Percentiles rank a stretch among this genome's conserved stretches.
Conservation (phyloP, 768 basidiomycete species). For the Sarcodon sp. region DNA sequence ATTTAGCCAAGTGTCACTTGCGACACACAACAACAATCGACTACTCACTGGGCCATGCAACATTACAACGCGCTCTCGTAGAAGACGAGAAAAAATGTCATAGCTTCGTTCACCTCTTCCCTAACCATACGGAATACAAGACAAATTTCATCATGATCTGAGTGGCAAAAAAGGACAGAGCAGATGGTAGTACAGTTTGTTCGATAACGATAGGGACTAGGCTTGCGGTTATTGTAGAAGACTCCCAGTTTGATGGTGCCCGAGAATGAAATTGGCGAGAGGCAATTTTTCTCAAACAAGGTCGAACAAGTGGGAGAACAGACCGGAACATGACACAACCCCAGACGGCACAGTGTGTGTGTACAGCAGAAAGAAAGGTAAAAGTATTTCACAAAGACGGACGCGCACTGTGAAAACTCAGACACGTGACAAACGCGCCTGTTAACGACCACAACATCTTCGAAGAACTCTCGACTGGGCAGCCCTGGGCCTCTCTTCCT, state of each 20-base stretch:
- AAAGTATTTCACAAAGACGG: no score
- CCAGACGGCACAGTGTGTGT: no score
- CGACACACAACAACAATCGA: not conserved
- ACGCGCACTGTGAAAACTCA: not conserved
- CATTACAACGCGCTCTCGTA: slow-evolving; percentile 93
- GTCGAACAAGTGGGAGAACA: no score
- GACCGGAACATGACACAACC: no score
- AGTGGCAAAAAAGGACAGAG: not conserved
- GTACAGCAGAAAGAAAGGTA: no score
- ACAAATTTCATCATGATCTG: not conserved
- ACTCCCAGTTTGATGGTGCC: slow-evolving; percentile 21
- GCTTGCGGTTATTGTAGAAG: slow-evolving; percentile 35
- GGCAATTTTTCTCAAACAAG: not conserved
- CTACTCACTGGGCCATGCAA: slow-evolving; percentile 75
- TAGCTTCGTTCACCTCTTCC: slow-evolving; percentile 84
- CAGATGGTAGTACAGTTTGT: slow-evolving; percentile 52
- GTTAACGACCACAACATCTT: no score
- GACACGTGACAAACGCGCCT: not conserved
- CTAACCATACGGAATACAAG: slow-evolving; percentile 21
- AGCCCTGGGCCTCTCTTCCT: no score
- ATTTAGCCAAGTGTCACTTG: not conserved
- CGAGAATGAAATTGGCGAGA: slow-evolving; percentile 42
- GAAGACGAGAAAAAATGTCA: slow-evolving; percentile 90
- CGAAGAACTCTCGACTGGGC: no score
- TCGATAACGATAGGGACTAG: slow-evolving; percentile 91